A percentile compares a stretch with the other conserved stretches of the same genome.
Evolutionary conservation across 345 rosid genomes (phyloP).

Genomic region (Citrus glauca): DNA sequence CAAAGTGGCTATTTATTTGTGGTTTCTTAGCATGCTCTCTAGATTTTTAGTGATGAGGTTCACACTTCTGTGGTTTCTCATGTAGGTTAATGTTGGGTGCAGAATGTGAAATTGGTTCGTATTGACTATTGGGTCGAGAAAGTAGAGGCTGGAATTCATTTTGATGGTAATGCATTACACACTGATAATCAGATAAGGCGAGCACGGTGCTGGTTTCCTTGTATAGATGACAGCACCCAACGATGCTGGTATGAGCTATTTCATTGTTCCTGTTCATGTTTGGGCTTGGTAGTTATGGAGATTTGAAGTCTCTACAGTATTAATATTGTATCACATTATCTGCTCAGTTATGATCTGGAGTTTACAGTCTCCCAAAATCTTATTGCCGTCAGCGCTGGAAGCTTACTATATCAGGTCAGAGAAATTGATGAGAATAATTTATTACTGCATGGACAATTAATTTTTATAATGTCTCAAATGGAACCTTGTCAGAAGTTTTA

Average conservation of each 20-base stretch:
- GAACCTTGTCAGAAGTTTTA: not conserved
- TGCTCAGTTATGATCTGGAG: slow-evolving; percentile 86
- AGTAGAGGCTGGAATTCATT: slow-evolving; percentile 86
- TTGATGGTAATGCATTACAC: slow-evolving; percentile 66
- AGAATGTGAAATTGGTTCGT: slow-evolving; percentile 90
- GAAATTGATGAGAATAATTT: slow-evolving; percentile 13
- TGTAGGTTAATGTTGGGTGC: slow-evolving; percentile 62
- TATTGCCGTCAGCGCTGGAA: slow-evolving; percentile 92
- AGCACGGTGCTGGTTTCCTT: slow-evolving; percentile 97
- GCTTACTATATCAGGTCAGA: slow-evolving; percentile 79
- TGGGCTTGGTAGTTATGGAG: not conserved
- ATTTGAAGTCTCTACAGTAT: not conserved
- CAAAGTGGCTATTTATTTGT: not conserved
- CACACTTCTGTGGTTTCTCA: slow-evolving; percentile 40
- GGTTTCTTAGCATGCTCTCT: not conserved
- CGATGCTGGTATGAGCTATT: slow-evolving; percentile 66
- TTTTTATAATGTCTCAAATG: not conserved
- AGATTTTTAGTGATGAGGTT: slow-evolving; percentile 31
- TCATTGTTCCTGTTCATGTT: slow-evolving; percentile 1
- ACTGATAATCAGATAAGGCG: slow-evolving; percentile 91
- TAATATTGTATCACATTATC: slow-evolving; percentile 1
- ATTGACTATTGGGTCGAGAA: slow-evolving; percentile 90
- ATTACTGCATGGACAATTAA: not conserved
- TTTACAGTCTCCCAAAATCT: slow-evolving; percentile 87
- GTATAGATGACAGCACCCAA: slow-evolving; percentile 76